Evolutionary conservation across 768 basidiomycete genomes (phyloP).

Genomic region (Auriculariales sp.): DNA sequence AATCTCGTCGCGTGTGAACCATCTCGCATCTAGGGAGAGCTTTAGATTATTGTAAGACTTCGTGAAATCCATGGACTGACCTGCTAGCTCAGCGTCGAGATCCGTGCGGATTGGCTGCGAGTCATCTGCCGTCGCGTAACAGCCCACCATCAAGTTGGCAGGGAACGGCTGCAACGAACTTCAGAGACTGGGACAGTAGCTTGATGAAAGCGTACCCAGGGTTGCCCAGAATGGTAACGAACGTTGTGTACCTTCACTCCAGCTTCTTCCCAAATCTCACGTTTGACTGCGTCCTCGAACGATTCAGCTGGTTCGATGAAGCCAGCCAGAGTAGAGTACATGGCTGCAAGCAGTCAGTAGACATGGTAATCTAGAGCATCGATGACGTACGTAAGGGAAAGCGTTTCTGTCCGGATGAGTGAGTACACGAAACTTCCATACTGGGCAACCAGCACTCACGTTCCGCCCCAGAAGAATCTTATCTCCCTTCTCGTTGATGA

Average conservation of each 20-base stretch:
- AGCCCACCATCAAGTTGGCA: slow-evolving; percentile 81
- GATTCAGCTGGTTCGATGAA: slow-evolving; percentile 92
- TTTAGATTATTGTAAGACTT: not conserved
- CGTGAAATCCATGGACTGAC: slow-evolving; percentile 25
- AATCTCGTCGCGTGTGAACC: slow-evolving; percentile 72
- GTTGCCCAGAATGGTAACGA: slow-evolving; percentile 73
- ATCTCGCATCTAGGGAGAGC: slow-evolving; percentile 55
- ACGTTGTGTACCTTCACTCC: slow-evolving; percentile 79
- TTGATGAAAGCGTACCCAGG: slow-evolving; percentile 44
- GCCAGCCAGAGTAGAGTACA: slow-evolving; percentile 85
- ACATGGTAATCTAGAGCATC: not conserved
- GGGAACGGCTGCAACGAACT: slow-evolving; percentile 59
- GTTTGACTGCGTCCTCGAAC: slow-evolving; percentile 81
- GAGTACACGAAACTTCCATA: not conserved
- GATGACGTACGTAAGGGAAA: slow-evolving; percentile 19
- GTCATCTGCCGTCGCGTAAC: slow-evolving; percentile 65
- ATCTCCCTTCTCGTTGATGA: slow-evolving; percentile 65
- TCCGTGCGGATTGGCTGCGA: slow-evolving; percentile 64
- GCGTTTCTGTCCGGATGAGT: slow-evolving; percentile 10
- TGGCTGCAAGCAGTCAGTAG: slow-evolving; percentile 13
- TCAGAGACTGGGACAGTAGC: not conserved
- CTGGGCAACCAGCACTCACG: slow-evolving; percentile 26
- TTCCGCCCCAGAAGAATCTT: slow-evolving; percentile 79
- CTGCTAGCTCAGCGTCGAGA: slow-evolving; percentile 91
- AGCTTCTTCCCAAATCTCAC: slow-evolving; percentile 94